Base-by-base conservation (phyloP, 306 rosid species). In the Pueraria montana region DNA sequence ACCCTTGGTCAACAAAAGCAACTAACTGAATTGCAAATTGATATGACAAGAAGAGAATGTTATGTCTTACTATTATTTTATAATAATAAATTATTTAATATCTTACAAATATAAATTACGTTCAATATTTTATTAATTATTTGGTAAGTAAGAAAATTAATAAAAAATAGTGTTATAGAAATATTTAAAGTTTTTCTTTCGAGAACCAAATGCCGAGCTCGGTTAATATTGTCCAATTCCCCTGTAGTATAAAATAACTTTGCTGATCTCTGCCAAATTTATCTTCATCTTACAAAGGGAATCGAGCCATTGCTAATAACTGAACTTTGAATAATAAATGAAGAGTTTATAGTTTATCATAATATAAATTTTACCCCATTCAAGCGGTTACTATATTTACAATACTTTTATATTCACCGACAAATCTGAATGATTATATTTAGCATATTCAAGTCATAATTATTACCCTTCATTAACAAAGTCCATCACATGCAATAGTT, bases 241-340 rank as follows among this genome's bases (percentile, higher is more conserved):
- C 53, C 49, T 5, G 3, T 27, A 27, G 3, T 9, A 43, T 11
- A 43, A 43, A 11, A 43, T 1, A 40, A 40, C 45, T n/a, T n/a
- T n/a, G n/a, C n/a, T n/a, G 36, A 32, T 32, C 36, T 32, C 68
- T 23, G 61, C 32, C 61, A n/a, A 45, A 77, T 63, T 62, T 26
- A 63, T 62, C 14, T 43, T 56, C 58, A 59, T 27, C 48, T 4
- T 24, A n/a, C 46, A 32, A 11, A 61, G 27, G 20, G 7, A 42
- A 61, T 61, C 34, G 30, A 46, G 2, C 18, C 70, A 34, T 59
- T 59, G 80, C 14, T 59, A 4, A 40, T 50, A 30, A 18, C 48
- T 1, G 8, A 8, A 8, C 16, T 2, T 61, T 5, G 8, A 61
- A 61, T 23, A 26, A 11, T 21, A 23, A 76, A 76, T 58, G 6